Base-by-base conservation (phyloP, 2,329 filamentous ascomycete genomes). In the Fonsecaea multimorphosa region DNA sequence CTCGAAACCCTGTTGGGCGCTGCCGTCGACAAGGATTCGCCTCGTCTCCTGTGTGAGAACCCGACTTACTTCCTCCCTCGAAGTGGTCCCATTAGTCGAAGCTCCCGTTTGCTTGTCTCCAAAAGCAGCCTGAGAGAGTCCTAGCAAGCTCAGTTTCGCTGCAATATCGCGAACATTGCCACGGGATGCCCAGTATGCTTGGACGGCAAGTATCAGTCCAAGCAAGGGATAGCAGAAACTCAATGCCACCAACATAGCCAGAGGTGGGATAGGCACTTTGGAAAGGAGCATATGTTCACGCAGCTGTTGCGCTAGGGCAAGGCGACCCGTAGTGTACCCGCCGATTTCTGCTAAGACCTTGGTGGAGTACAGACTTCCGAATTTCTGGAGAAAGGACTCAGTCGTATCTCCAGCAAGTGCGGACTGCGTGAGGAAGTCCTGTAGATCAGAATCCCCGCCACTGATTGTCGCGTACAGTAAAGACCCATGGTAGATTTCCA, bases 401-500 rank as follows among this genome's bases (percentile, higher is more conserved):
- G 58, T 60, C 9, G 59, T 61, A 32, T 55, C 46, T 11, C 68
- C 68, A 24, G 64, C 36, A 1, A 68, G 58, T 40, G 57, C 38
- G 19, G 63, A 32, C 36, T 63, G 66, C 11, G 51, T 53, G 1
- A 57, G 52, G 19, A 54, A 59, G 44, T 62, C 58, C 58, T 69
- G 67, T 3, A 69, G 38, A 31, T 46, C 51, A 34, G 38, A 57
- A 31, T 52, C 58, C 19, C 34, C 46, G 2, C 58, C 62, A 49
- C 40, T 61, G 53, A 65, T 31, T 6, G 32, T 60, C 16, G 38
- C 16, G 32, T 68, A 65, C 12, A 57, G 14, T 29, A 49, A 38
- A 19, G 44, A 38, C 22, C 65, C 67, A 29, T 67, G 65, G 29
- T 32, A 69, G 19, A 69, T 63, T 24, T 69, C 65, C 27, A 65